A percentile compares a stretch with the other conserved stretches of the same genome.
phyloP scores from a whole-genome alignment of 2,329 filamentous ascomycete species.

The Tolypocladium inflatum region DNA sequence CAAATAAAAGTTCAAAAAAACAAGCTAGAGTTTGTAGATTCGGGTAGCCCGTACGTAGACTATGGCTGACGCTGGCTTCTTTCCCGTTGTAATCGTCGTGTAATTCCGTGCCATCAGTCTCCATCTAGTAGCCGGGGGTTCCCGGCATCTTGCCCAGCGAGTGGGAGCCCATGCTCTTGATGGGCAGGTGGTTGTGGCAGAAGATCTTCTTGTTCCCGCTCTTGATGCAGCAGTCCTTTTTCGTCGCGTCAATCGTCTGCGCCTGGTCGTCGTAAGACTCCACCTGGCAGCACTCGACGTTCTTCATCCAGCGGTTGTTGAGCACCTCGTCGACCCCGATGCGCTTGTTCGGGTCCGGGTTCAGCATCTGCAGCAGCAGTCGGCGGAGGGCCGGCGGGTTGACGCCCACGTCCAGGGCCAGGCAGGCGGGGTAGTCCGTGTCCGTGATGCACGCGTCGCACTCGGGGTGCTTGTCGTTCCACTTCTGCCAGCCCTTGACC shows the following conservation, averaged over 20 bases:
- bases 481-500: slow-evolving; percentile 58
- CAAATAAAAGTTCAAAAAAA: neutral
- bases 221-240: slow-evolving; percentile 36
- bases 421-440: slow-evolving; percentile 54
- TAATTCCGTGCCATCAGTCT: neutral
- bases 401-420: slow-evolving; percentile 54
- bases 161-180: slow-evolving; percentile 33
- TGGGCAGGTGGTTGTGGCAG: slow-evolving; percentile 49
- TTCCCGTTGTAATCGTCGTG: neutral
- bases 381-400: slow-evolving; percentile 60
- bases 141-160: slow-evolving; percentile 48
- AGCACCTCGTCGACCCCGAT: slow-evolving; percentile 60
- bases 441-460: slow-evolving; percentile 35
- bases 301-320: slow-evolving; percentile 62
- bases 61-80: neutral
- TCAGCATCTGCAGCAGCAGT: slow-evolving; percentile 70
- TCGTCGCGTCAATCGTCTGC: slow-evolving; percentile 52
- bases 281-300: slow-evolving; percentile 68
- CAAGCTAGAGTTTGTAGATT: neutral
- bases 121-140: slow-evolving; percentile 38
- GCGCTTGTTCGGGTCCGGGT: slow-evolving; percentile 65
- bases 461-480: slow-evolving; percentile 45
- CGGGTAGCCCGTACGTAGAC: neutral
- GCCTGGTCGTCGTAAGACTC: slow-evolving; percentile 59
- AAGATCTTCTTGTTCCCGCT: slow-evolving; percentile 40